Evolutionary conservation across 345 rosid genomes (phyloP), one percentile per base, ranked within the genome.

Genomic region (Punica granatum): DNA sequence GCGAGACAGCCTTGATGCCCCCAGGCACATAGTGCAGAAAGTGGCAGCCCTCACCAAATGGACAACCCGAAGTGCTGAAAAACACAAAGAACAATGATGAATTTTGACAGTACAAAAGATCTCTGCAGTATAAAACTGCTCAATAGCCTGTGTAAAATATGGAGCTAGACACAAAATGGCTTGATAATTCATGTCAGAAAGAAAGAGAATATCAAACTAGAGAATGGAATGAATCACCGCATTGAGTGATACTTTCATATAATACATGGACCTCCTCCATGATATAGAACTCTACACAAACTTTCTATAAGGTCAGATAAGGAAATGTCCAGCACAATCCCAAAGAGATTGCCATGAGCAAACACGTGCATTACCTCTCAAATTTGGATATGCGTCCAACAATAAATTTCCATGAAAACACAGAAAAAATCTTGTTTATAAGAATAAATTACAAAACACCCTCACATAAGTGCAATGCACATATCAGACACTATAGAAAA

Each of bases 11-110:
- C 75, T 92, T 95, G 76, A 80, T 78, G 67, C 99, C 99, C 66
- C 99, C 99, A 2, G 99, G 99, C 72, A 92, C 97, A 68, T 88
- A 83, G 72, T 94, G 99, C 87, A 88, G 68, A 77, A 94, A 94
- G 74, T 94, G 99, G 63, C 99, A 94, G 66, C 92, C 88, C 78
- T 94, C 99, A 64, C 99, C 98, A 64, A 94, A 94, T 65, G 95
- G 97, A 75, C 99, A 94, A 31, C 99, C 98, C 65, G 97, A 85
- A 67, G 92, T 90, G 75, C 98, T 92, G 92, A 80, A 87, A 72
- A 62, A 65, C 63, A 35, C 68, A 71, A 54, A 73, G 28, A 72
- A 80, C 21, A 74, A 64, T 32, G 37, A 65, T 35, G 21, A 31
- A 43, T 43, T 25, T 10, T 19, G 30, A 35, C 25, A 12, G 30